Evolutionary conservation across 148 eudicot species (phyloP).

Genomic region (Rhododendron ovatum): DNA sequence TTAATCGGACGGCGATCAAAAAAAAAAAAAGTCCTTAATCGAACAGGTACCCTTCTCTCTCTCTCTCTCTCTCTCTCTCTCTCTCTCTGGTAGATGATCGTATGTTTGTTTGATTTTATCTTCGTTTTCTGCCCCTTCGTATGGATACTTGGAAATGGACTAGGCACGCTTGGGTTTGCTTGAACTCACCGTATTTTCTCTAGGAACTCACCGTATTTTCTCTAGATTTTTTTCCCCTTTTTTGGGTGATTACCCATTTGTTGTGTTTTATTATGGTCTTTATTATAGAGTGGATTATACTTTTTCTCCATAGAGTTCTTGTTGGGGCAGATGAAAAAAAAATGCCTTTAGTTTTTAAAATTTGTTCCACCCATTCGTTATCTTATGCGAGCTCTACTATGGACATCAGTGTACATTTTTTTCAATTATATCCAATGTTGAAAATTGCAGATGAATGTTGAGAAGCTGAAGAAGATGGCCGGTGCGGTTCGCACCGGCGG

Average conservation of each 20-base stretch:
- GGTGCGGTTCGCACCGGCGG: conserved; percentile 85
- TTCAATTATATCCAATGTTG: too few relatives aligned
- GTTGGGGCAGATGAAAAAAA: conserved; percentile 40
- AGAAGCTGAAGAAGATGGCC: conserved; percentile 76
- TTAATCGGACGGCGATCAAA: neutral
- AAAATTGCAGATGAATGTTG: conserved; percentile 58
- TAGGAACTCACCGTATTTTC: too few relatives aligned
- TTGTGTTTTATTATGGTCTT: neutral
- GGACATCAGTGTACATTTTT: too few relatives aligned
- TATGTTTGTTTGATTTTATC: neutral
- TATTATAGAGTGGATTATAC: neutral
- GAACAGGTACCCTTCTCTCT: neutral
- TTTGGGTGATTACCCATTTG: neutral
- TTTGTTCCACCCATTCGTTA: too few relatives aligned
- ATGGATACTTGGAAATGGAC: neutral
- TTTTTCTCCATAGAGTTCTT: neutral
- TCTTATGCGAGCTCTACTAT: too few relatives aligned
- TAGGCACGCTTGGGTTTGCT: neutral
- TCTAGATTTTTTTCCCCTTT: neutral
- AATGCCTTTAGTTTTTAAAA: too few relatives aligned
- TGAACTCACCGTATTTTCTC: neutral
- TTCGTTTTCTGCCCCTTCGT: neutral
- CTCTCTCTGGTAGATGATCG: neutral
- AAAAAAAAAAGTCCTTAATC: neutral
- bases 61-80: too few relatives aligned